Percentiles rank a stretch among this genome's conserved stretches.
phyloP scores from a whole-genome alignment of 2,329 filamentous ascomycete species.

The Tolypocladium tundrense region DNA sequence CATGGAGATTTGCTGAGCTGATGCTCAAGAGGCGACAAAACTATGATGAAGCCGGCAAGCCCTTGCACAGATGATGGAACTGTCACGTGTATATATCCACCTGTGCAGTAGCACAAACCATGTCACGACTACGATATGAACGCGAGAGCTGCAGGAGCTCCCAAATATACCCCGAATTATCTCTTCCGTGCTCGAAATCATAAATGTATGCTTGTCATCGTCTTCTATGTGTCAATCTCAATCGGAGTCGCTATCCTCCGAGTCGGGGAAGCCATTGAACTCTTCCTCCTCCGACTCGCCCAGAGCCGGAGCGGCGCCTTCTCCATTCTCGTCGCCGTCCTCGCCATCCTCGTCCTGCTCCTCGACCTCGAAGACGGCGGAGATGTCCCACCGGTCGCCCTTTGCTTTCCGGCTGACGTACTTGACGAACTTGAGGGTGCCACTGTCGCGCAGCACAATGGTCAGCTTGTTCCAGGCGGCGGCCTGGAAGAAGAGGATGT shows the following conservation, averaged over 20 bases:
- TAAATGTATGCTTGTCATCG: neutral
- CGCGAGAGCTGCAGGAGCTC: neutral
- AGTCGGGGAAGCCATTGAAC: slow-evolving; percentile 47
- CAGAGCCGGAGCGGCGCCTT: slow-evolving; percentile 17
- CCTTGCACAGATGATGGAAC: neutral
- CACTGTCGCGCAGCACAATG: slow-evolving; percentile 79
- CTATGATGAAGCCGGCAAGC: neutral
- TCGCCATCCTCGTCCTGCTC: slow-evolving; percentile 36
- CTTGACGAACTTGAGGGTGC: slow-evolving; percentile 87
- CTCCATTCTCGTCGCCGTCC: slow-evolving; percentile 23
- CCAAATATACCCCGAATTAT: neutral
- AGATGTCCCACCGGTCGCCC: slow-evolving; percentile 89
- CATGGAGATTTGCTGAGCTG: neutral
- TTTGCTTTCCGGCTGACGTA: slow-evolving; percentile 76
- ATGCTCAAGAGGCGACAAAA: neutral
- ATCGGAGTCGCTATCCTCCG: slow-evolving; percentile 26
- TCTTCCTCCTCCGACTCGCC: slow-evolving; percentile 43
- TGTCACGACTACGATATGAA: neutral
- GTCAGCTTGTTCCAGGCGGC: slow-evolving; percentile 82
- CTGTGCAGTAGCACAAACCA: neutral
- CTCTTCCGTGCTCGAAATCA: neutral
- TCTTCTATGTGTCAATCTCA: slow-evolving; percentile 5
- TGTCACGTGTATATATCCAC: neutral
- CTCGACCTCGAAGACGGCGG: slow-evolving; percentile 65
- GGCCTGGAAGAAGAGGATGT: slow-evolving; percentile 53